Percentiles rank a stretch among this genome's conserved stretches.
Evolutionary conservation across 164 flowering plant genomes (phyloP).

Genomic region (Chimonanthus praecox): DNA sequence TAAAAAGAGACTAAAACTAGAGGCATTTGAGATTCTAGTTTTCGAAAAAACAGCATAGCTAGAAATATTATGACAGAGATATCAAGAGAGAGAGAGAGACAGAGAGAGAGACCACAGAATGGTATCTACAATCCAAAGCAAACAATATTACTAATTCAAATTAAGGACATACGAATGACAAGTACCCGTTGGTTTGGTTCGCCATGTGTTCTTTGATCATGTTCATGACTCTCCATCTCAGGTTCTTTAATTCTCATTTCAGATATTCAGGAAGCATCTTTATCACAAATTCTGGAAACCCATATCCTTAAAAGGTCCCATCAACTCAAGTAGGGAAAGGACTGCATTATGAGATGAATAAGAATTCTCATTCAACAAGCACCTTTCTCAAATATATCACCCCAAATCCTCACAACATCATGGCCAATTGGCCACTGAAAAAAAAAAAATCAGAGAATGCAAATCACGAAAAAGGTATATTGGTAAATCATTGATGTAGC

Average conservation of each 20-base stretch:
- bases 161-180: not conserved
- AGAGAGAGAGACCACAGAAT: not conserved
- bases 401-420: not conserved
- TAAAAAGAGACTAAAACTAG: not conserved
- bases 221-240: not conserved
- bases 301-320: not conserved
- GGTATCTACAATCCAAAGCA: not conserved
- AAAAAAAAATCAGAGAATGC: not conserved
- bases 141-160: not conserved
- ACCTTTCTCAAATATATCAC: not conserved
- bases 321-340: not conserved
- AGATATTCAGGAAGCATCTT: not conserved
- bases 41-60: not conserved
- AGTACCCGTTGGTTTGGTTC: not conserved
- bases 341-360: not conserved
- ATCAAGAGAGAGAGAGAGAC: no score
- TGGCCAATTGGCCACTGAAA: no score
- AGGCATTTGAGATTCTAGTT: not conserved
- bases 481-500: no score
- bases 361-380: not conserved
- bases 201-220: not conserved
- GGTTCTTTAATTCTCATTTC: conserved; percentile 4
- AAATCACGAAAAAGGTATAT: no score
- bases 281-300: not conserved
- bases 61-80: not conserved